Percentiles rank a stretch among this genome's conserved stretches.
phyloP scores from a whole-genome alignment of 495 filamentous ascomycete genomes.

The Lasiosphaeria miniovina region DNA sequence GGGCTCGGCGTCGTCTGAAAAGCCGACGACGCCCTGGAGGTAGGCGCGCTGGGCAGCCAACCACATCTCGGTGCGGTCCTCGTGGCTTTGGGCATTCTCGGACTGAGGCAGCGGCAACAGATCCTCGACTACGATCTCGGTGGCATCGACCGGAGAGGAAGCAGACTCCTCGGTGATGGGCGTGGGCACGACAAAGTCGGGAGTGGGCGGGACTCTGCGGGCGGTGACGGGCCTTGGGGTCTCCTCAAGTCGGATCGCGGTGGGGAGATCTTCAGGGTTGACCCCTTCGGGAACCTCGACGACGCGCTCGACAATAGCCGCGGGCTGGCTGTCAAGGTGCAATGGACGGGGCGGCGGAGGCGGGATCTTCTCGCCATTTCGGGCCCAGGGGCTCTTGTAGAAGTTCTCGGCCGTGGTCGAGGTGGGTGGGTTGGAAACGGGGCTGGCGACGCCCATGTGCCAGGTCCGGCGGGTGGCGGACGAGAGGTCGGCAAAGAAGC shows the following conservation, averaged over 20 bases:
- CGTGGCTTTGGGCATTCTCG: conserved; percentile 58
- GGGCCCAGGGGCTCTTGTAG: conserved; percentile 73
- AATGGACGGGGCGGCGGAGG: conserved; percentile 32
- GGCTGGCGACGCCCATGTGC: conserved; percentile 49
- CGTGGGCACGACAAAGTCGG: conserved; percentile 16
- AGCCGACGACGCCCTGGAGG: conserved; percentile 66
- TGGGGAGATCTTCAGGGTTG: conserved; percentile 59
- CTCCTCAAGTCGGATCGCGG: conserved; percentile 47
- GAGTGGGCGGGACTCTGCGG: conserved; percentile 26
- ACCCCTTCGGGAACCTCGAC: conserved; percentile 55
- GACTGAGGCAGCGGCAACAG: conserved; percentile 59
- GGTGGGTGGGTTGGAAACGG: conserved; percentile 54
- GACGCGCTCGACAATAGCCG: conserved; percentile 62
- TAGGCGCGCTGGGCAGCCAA: conserved; percentile 75
- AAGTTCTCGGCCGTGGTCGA: conserved; percentile 81
- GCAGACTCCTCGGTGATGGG: conserved; percentile 28
- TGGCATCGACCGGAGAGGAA: conserved; percentile 39
- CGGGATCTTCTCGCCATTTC: conserved; percentile 22
- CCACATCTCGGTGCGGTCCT: conserved; percentile 81
- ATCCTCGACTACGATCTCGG: conserved; percentile 60
- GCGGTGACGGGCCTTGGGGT: conserved; percentile 35
- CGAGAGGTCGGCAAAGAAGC: conserved; percentile 83
- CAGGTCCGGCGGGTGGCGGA: conserved; percentile 73
- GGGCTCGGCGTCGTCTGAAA: conserved; percentile 21
- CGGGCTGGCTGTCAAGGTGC: conserved; percentile 30